phyloP scores from a whole-genome alignment of 140 eudicot species.

The Senecio squalidus region DNA sequence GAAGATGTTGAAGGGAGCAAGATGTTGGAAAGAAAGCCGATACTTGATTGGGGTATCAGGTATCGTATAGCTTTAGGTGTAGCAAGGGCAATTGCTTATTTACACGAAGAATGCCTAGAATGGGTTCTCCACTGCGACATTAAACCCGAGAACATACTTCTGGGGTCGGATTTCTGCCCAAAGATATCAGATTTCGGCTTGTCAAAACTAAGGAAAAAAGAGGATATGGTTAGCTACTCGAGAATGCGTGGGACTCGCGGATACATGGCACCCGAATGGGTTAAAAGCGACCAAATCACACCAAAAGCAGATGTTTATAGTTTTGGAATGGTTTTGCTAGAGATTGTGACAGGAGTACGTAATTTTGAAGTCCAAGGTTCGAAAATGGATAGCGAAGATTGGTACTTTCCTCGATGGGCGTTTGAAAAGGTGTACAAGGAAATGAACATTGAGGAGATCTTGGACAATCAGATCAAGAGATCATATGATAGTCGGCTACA shows the following conservation, averaged over 20 bases:
- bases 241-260: slow-evolving; percentile 79
- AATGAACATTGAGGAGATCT: slow-evolving; percentile 69
- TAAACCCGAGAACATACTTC: slow-evolving; percentile 86
- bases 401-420: slow-evolving; percentile 94
- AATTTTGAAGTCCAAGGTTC: slow-evolving; percentile 50
- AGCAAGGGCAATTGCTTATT: slow-evolving; percentile 86
- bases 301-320: slow-evolving; percentile 90
- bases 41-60: slow-evolving; percentile 85
- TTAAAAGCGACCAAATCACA: slow-evolving; percentile 55
- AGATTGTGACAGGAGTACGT: slow-evolving; percentile 72
- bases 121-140: slow-evolving; percentile 97
- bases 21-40: slow-evolving; percentile 35
- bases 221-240: slow-evolving; percentile 66
- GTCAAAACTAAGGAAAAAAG: slow-evolving; percentile 81
- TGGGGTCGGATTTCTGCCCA: slow-evolving; percentile 92
- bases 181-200: slow-evolving; percentile 89
- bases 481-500: slow-evolving; percentile 58
- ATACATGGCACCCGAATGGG: slow-evolving; percentile 96
- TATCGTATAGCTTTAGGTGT: slow-evolving; percentile 88
- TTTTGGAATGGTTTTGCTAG: slow-evolving; percentile 80
- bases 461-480: slow-evolving; percentile 60
- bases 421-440: slow-evolving; percentile 74
- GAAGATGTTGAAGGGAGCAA: slow-evolving; percentile 22
- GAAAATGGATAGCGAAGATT: slow-evolving; percentile 65
- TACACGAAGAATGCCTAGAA: slow-evolving; percentile 87